phyloP scores from a whole-genome alignment of 2,329 filamentous ascomycete species.

The Trichophyton mentagrophytes region DNA sequence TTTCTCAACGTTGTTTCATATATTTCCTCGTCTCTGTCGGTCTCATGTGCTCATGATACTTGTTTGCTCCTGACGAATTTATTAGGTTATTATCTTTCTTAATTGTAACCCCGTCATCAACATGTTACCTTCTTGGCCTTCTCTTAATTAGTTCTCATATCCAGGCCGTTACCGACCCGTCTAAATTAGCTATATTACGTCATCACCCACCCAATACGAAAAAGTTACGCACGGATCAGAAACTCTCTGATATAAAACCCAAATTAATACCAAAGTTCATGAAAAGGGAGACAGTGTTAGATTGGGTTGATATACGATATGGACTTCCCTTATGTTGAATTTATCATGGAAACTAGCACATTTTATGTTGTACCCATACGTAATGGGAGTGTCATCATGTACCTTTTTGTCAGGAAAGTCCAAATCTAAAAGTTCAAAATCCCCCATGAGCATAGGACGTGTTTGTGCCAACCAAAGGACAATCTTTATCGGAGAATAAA shows the following conservation, averaged over 20 bases:
- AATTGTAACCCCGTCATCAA: background rate
- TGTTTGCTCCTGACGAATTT: background rate
- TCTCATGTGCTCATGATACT: conserved; percentile 1
- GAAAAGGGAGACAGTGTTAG: background rate
- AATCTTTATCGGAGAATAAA: background rate
- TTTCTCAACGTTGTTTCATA: background rate
- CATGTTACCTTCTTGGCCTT: background rate
- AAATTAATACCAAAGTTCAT: background rate
- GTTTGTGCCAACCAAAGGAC: background rate
- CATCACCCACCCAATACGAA: background rate
- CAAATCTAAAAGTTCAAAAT: background rate
- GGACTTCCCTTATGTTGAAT: background rate
- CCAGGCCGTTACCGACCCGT: background rate
- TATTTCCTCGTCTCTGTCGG: background rate
- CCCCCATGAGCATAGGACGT: background rate
- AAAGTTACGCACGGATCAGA: background rate
- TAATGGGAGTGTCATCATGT: background rate
- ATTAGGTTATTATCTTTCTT: background rate
- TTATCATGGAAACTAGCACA: background rate
- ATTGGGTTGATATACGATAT: background rate
- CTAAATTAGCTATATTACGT: background rate
- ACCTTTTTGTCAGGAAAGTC: background rate
- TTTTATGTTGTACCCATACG: background rate
- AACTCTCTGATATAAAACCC: background rate
- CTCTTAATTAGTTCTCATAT: background rate